Percentiles rank a stretch among this genome's conserved stretches.
Conservation (phyloP, 345 rosid genomes). For the Crucihimalaya himalaica region DNA sequence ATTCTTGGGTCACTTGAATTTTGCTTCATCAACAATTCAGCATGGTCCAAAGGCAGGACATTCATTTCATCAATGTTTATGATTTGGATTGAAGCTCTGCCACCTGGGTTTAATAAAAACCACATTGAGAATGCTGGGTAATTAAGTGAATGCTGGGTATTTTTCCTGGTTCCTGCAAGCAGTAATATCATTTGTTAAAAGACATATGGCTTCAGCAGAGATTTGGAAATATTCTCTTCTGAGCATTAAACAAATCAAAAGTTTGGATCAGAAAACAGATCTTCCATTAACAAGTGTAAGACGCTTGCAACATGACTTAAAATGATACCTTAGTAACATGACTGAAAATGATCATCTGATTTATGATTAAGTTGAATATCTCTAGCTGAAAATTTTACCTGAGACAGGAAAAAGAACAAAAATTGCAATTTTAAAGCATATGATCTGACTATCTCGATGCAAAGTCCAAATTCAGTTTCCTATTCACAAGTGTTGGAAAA, state of each 20-base stretch:
- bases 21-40: conserved; percentile 52
- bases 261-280: conserved; percentile 11
- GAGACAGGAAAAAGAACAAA: conserved; percentile 26
- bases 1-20: conserved; percentile 64
- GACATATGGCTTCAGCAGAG: conserved; percentile 1
- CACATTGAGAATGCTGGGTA: conserved; percentile 88
- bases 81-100: conserved; percentile 62
- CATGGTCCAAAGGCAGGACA: conserved; percentile 58
- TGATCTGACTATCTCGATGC: conserved; percentile 10
- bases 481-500: neutral
- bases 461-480: conserved; percentile 4
- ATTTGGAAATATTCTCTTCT: conserved; percentile 8
- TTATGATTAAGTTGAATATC: conserved; percentile 41
- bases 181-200: conserved; percentile 5
- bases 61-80: conserved; percentile 62
- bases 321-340: conserved; percentile 10
- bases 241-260: conserved; percentile 11
- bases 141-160: conserved; percentile 78
- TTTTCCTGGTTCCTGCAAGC: conserved; percentile 61
- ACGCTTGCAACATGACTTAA: neutral
- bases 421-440: neutral
- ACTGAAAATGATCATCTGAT: conserved; percentile 51
- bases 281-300: neutral
- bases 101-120: conserved; percentile 74
- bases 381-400: conserved; percentile 43